phyloP scores from a whole-genome alignment of 163 green algal genomes.

The Coccomyxa subellipsoidea region DNA sequence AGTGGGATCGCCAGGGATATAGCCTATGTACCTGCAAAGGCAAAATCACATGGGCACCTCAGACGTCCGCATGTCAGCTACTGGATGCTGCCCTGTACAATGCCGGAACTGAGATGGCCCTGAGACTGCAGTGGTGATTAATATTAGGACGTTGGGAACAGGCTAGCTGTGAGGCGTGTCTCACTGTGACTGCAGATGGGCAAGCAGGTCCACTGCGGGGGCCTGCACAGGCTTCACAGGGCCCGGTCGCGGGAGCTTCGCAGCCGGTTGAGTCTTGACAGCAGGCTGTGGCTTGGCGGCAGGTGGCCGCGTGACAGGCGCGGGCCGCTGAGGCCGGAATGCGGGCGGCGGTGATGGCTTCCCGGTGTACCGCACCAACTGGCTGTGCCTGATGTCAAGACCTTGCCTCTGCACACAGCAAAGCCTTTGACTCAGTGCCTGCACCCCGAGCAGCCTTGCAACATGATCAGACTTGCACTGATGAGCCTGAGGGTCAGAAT shows the following conservation, averaged over 20 bases:
- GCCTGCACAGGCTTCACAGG: conserved; percentile 3
- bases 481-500: no score
- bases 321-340: background rate
- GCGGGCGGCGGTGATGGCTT: background rate
- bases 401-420: background rate
- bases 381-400: background rate
- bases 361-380: background rate
- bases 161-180: no score
- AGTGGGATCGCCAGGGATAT: background rate
- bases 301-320: background rate
- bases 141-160: no score
- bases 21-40: conserved; percentile 4
- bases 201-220: background rate
- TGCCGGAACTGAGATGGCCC: no score
- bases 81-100: no score
- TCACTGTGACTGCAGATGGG: background rate
- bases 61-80: no score
- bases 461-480: no score
- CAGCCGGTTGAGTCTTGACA: background rate
- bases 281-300: background rate
- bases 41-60: no score
- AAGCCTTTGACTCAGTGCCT: background rate
- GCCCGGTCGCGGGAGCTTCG: background rate
- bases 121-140: no score
- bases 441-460: no score